Base-by-base conservation (phyloP, 805 yeast genomes). In the Sugiyamaella marilandica region DNA sequence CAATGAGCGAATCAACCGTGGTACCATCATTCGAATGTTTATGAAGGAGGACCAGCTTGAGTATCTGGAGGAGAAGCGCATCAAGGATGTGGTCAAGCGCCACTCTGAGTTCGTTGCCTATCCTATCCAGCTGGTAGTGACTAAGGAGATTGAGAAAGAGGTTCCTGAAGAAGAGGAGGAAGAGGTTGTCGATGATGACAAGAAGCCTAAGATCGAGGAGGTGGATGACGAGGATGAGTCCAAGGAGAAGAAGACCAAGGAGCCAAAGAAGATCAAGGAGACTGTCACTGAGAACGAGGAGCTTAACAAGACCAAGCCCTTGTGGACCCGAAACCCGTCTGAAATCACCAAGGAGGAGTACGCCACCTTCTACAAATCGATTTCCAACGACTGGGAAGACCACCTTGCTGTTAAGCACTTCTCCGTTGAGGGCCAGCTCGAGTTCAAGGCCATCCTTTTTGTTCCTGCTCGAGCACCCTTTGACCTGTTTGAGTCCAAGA, bases 321-420 rank as follows among this genome's bases (percentile, higher is more conserved):
- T 94, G 71, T 94, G 99, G 99, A 94, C 99, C 64, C 89, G 98
- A 83, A 87, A 85, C 81, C 99, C 99, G 74, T 77, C 92, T 66
- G 99, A 94, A 60, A 95, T 94, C 64, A 82, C 96, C 61, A 91
- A 89, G 80, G 99, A 94, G 62, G 99, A 94, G 79, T 94, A 94
- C 83, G 92, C 94, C 69, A 95, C 98, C 55, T 94, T 94, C 87
- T 94, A 94, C 87, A 94, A 94, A 81, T 90, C 98, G 49, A 94
- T 94, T 70, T 91, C 99, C 53, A 94, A 94, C 77, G 99, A 94
- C 77, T 94, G 99, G 99, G 99, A 94, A 80, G 99, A 94, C 73
- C 99, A 97, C 77, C 83, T 94, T 72, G 97, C 97, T 63, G 98
- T 94, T 64, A 94, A 94, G 83, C 99, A 94, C 79, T 94, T 94